Percentiles rank a stretch among this genome's conserved stretches.
Conservation (phyloP, 257 asterid species). For the Nicotiana noctiflora region DNA sequence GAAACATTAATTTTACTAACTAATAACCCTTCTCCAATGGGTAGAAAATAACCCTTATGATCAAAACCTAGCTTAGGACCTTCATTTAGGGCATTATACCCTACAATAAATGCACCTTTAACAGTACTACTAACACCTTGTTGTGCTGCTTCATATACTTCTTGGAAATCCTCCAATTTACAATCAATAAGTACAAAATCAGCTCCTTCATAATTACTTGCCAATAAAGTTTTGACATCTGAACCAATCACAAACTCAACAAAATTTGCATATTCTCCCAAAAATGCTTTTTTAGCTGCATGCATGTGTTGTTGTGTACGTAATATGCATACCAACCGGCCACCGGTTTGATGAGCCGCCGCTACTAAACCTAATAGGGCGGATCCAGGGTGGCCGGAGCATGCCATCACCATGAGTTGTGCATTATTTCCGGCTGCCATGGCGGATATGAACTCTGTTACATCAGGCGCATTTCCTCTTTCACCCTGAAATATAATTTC, state of each 20-base stretch:
- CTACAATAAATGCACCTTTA: constrained; percentile 31
- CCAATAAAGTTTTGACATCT: constrained; percentile 35
- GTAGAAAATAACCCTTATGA: constrained; percentile 41
- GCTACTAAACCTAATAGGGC: constrained; percentile 46
- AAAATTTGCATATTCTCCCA: constrained; percentile 8
- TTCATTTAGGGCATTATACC: constrained; percentile 52
- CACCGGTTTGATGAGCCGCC: constrained; percentile 73
- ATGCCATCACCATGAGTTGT: constrained; percentile 47
- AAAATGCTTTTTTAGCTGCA: constrained; percentile 13
- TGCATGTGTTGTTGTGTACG: constrained; percentile 13
- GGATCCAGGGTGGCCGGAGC: constrained; percentile 34
- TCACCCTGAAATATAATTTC: constrained; percentile 32
- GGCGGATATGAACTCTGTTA: constrained; percentile 68
- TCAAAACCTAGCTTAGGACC: constrained; percentile 25
- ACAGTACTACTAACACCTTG: background rate
- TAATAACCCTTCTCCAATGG: constrained; percentile 61
- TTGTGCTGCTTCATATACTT: constrained; percentile 18
- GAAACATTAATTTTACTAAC: constrained; percentile 23
- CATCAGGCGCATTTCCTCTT: constrained; percentile 52
- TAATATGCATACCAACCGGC: constrained; percentile 42
- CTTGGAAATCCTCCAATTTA: constrained; percentile 37
- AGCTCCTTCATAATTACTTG: constrained; percentile 27
- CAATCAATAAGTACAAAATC: constrained; percentile 60
- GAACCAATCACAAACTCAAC: constrained; percentile 41
- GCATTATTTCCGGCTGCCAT: constrained; percentile 67